Conservation (phyloP, 441 rosid species). For the Biscutella laevigata region DNA sequence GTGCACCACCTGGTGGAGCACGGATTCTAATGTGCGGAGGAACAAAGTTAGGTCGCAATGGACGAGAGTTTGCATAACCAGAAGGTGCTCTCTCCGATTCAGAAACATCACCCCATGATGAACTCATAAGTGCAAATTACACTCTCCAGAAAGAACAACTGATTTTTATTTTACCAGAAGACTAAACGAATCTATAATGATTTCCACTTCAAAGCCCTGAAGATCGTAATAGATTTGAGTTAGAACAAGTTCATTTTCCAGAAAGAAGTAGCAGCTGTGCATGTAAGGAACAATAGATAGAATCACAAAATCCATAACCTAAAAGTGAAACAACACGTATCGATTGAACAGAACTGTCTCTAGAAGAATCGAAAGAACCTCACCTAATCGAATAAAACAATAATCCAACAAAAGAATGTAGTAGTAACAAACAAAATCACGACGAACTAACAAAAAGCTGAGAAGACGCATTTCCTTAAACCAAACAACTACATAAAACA, state of each 20-base stretch:
- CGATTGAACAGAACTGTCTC: background rate
- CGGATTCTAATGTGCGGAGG: too few species aligned
- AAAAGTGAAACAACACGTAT: constrained; percentile 5
- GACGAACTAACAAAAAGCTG: constrained; percentile 14
- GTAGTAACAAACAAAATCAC: constrained; percentile 14
- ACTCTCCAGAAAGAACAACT: background rate
- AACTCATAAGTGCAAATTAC: constrained; percentile 32
- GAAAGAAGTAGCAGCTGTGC: constrained; percentile 12
- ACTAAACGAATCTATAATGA: background rate
- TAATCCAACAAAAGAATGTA: background rate
- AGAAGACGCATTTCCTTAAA: background rate
- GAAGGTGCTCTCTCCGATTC: constrained; percentile 55
- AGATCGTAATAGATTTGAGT: constrained; percentile 4
- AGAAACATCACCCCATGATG: constrained; percentile 81
- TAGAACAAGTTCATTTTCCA: constrained; percentile 13
- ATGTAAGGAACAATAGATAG: constrained; percentile 7
- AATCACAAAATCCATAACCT: constrained; percentile 2
- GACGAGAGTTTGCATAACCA: constrained; percentile 36
- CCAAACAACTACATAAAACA: constrained; percentile 14
- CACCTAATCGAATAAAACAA: constrained; percentile 12
- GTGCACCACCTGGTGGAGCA: too few species aligned
- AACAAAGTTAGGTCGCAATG: constrained; percentile 20
- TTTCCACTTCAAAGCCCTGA: constrained; percentile 19
- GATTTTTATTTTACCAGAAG: background rate
- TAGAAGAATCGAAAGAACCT: background rate